Evolutionary conservation across 2,329 filamentous ascomycete genomes (phyloP).

Genomic region (Penicillium frequentans): DNA sequence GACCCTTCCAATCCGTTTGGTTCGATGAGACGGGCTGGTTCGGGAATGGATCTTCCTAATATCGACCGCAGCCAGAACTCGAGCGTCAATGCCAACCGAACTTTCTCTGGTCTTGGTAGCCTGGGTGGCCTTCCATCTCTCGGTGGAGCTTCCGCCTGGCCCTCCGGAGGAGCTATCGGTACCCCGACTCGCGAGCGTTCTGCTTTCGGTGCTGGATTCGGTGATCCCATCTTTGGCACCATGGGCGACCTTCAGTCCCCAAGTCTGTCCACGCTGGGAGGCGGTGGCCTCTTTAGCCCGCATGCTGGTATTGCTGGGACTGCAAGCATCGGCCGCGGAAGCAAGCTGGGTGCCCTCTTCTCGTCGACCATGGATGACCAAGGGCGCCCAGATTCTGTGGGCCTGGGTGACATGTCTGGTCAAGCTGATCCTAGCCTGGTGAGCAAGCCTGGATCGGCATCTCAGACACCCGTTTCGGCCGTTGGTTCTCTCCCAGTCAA

Average conservation of each 20-base stretch:
- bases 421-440: slow-evolving; percentile 41
- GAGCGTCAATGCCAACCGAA: slow-evolving; percentile 73
- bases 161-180: slow-evolving; percentile 68
- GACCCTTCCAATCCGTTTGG: slow-evolving; percentile 57
- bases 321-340: slow-evolving; percentile 71
- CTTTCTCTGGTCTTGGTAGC: slow-evolving; percentile 61
- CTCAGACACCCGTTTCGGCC: slow-evolving; percentile 39
- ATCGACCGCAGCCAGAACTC: slow-evolving; percentile 93
- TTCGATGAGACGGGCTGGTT: slow-evolving; percentile 54
- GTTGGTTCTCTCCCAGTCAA: slow-evolving; percentile 33
- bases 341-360: slow-evolving; percentile 85
- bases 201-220: slow-evolving; percentile 53
- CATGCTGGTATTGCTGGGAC: slow-evolving; percentile 53
- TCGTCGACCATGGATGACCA: slow-evolving; percentile 69
- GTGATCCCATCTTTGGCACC: slow-evolving; percentile 68
- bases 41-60: slow-evolving; percentile 57
- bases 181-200: slow-evolving; percentile 64
- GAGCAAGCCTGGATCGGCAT: slow-evolving; percentile 30
- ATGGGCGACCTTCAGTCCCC: slow-evolving; percentile 70
- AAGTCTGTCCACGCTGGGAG: slow-evolving; percentile 40
- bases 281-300: slow-evolving; percentile 64
- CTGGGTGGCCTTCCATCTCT: slow-evolving; percentile 57
- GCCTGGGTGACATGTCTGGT: slow-evolving; percentile 56
- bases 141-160: slow-evolving; percentile 49
- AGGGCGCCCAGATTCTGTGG: slow-evolving; percentile 62